Percentiles rank a stretch among this genome's conserved stretches.
Evolutionary conservation across 2,329 filamentous ascomycete species (phyloP).

Genomic region (Leptographium galeiforme): DNA sequence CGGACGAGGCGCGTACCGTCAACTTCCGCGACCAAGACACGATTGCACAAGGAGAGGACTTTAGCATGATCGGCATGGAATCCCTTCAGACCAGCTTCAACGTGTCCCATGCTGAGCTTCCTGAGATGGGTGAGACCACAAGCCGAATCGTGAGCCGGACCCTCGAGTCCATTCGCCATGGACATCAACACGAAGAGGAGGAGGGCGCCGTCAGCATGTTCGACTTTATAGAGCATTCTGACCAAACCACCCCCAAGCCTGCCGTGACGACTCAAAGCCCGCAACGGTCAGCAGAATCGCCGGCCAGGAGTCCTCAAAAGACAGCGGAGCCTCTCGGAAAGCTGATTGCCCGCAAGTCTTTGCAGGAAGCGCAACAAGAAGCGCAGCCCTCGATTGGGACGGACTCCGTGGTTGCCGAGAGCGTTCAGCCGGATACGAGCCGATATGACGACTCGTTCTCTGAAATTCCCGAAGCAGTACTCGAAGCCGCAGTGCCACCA

Average conservation of each 20-base stretch:
- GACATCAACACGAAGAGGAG: not conserved
- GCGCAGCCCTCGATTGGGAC: too few species aligned
- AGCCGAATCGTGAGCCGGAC: conserved; percentile 43
- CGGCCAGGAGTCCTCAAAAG: conserved; percentile 4
- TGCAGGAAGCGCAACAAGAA: not conserved
- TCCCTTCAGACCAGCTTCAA: conserved; percentile 11
- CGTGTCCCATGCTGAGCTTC: conserved; percentile 27
- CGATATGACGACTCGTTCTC: conserved; percentile 44
- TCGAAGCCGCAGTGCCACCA: conserved; percentile 32
- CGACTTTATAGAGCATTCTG: conserved; percentile 7
- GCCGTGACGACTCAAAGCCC: not conserved
- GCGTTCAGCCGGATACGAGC: not conserved
- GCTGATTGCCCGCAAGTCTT: conserved; percentile 7
- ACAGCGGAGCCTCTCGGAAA: conserved; percentile 7
- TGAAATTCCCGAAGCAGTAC: conserved; percentile 37
- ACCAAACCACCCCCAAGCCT: not conserved
- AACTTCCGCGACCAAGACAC: conserved; percentile 15
- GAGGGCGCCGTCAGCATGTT: conserved; percentile 3
- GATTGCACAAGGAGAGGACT: conserved; percentile 17
- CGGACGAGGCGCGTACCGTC: conserved; percentile 3
- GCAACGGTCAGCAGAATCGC: not conserved
- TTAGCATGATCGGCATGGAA: conserved; percentile 15
- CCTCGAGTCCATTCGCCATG: conserved; percentile 34
- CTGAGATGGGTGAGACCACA: conserved; percentile 41
- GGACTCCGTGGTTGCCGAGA: not conserved